Base-by-base conservation (phyloP, 805 yeast species). In the Saccharomycopsis fermentans region DNA sequence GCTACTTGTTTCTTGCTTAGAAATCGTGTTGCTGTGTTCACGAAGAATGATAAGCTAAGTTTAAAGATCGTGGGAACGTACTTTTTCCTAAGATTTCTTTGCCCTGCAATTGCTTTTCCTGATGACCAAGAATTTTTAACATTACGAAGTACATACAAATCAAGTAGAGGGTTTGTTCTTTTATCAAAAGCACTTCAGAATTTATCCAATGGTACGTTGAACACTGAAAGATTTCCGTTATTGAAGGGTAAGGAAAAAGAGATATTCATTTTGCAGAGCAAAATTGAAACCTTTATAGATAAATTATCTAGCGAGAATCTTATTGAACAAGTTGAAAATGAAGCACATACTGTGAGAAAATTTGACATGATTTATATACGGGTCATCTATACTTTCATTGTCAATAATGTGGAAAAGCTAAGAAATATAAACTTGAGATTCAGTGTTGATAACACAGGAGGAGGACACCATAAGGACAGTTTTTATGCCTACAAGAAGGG, bases 91-190 rank as follows among this genome's bases (percentile, higher is more conserved):
- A 73, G 96, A 58, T 82, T 86, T 62, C 77, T 86, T 61, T 87
- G 95, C 68, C 97, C 98, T 12, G 96, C 96, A 0, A 83, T 91
- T 64, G 91, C 91, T 14, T 83, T 90, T 36, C 97, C 97, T 0
- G 96, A 88, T 59, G 76, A 84, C 6, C 77, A 71, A 63, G 68
- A 67, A 67, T 65, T 74, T 24, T 68, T 73, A 11, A 73, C 40
- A n/a, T 50, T 43, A 21, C 36, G 37, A 24, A 56, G 60, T 24
- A 24, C 57, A 6, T 19, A 34, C 14, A 34, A 61, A 51, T 58
- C 63, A 14, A 76, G 89, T 61, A 62, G 51, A 52, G 26, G 58
- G 37, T 77, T 88, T 55, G 82, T 91, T 61, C 83, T 87, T 58
- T 69, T 91, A 36, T 96, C 96, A 1, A 88, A 90, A 65, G 84